phyloP scores from a whole-genome alignment of 116 monocot genomes.

The Posidonia oceanica region DNA sequence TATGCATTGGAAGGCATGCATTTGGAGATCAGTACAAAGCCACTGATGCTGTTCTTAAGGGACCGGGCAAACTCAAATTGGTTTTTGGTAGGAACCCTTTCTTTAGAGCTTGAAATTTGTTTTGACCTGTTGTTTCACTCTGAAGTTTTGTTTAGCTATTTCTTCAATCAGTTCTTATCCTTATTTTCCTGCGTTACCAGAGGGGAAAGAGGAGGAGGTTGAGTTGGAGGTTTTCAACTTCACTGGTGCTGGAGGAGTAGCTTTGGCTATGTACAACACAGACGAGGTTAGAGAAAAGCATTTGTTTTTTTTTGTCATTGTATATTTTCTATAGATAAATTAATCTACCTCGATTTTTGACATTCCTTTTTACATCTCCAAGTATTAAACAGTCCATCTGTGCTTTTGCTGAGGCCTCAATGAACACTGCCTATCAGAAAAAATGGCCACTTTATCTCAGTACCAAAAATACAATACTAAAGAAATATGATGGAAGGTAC shows the following conservation, averaged over 20 bases:
- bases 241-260: slow-evolving; percentile 83
- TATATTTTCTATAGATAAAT: background rate
- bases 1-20: slow-evolving; percentile 99
- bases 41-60: slow-evolving; percentile 79
- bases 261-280: slow-evolving; percentile 87
- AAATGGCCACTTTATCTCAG: slow-evolving; percentile 99
- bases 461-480: slow-evolving; percentile 97
- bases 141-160: background rate
- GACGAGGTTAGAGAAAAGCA: slow-evolving; percentile 47
- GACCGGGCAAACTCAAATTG: slow-evolving; percentile 90
- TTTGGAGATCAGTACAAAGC: slow-evolving; percentile 99
- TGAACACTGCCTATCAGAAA: slow-evolving; percentile 84
- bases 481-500: slow-evolving; percentile 97
- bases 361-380: background rate
- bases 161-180: background rate
- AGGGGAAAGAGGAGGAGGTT: slow-evolving; percentile 66
- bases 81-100: slow-evolving; percentile 56
- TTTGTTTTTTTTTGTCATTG: background rate
- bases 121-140: background rate
- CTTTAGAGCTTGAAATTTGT: background rate
- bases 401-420: slow-evolving; percentile 94
- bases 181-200: slow-evolving; percentile 19
- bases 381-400: slow-evolving; percentile 55
- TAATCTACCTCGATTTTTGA: background rate
- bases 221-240: slow-evolving; percentile 84